Percentiles rank a stretch among this genome's conserved stretches.
Evolutionary conservation across 1,284 basidiomycete genomes (phyloP).

Genomic region (Papiliotrema laurentii): DNA sequence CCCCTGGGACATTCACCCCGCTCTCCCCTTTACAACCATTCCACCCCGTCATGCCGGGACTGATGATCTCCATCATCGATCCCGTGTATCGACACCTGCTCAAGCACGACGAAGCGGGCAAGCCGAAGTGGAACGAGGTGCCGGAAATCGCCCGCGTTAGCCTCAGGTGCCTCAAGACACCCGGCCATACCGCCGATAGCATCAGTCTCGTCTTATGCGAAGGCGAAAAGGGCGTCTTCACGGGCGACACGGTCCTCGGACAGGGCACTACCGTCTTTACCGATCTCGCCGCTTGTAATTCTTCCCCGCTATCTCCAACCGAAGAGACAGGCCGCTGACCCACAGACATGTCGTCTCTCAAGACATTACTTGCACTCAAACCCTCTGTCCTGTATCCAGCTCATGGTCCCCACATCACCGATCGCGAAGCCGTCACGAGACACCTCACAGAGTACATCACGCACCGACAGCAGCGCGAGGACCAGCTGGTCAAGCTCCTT

Average conservation of each 20-base stretch:
- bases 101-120: slow-evolving; percentile 33
- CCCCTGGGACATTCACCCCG: slow-evolving; percentile 23
- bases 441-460: slow-evolving; percentile 68
- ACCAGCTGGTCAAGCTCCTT: slow-evolving; percentile 56
- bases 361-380: slow-evolving; percentile 37
- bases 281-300: slow-evolving; percentile 68
- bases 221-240: slow-evolving; percentile 66
- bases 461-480: slow-evolving; percentile 77
- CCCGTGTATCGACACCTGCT: slow-evolving; percentile 29
- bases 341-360: slow-evolving; percentile 37
- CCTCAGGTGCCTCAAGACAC: slow-evolving; percentile 71
- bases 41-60: slow-evolving; percentile 36
- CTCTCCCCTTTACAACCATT: slow-evolving; percentile 36
- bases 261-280: slow-evolving; percentile 88
- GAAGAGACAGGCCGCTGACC: slow-evolving; percentile 7
- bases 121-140: slow-evolving; percentile 36
- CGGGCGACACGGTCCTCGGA: slow-evolving; percentile 86
- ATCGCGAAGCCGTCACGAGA: neutral
- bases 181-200: slow-evolving; percentile 87
- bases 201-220: slow-evolving; percentile 63
- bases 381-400: slow-evolving; percentile 67
- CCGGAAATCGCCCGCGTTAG: slow-evolving; percentile 36
- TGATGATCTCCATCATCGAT: slow-evolving; percentile 41
- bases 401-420: slow-evolving; percentile 65
- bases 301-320: neutral